These are phyloP conservation scores for Vigna reflexopilosa DNA, from an alignment of 306 rosid species.

Conservation along the genomic window DNA sequence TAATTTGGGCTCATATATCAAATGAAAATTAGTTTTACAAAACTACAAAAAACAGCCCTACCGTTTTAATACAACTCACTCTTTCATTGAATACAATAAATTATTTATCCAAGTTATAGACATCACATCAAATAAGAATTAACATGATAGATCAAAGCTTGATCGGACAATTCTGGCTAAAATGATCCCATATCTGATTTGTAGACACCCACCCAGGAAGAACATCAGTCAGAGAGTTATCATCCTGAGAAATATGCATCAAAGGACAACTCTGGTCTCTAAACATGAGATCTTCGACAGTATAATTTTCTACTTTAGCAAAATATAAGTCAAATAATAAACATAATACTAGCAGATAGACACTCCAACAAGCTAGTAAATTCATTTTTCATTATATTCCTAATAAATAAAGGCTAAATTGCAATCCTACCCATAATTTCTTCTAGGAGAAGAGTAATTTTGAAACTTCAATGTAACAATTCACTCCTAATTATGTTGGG, in stretches of 20 bases:
- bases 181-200: too few species aligned
- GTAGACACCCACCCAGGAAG: too few species aligned
- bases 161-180: too few species aligned
- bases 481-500: background rate
- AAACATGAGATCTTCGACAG: background rate
- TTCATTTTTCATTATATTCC: background rate
- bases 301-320: background rate
- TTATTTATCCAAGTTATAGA: slow-evolving; percentile 15
- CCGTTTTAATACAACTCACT: background rate
- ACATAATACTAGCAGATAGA: slow-evolving; percentile 5
- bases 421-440: background rate
- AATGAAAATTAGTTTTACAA: background rate
- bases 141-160: background rate
- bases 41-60: background rate
- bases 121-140: background rate
- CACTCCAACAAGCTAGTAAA: background rate
- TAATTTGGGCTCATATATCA: background rate
- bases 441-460: background rate
- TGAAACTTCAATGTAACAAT: background rate
- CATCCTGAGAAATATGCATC: too few species aligned
- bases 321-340: background rate
- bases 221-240: too few species aligned
- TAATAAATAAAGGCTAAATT: background rate
- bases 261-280: too few species aligned
- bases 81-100: background rate